Evolutionary conservation across 2,329 filamentous ascomycete genomes (phyloP), one percentile per base, ranked within the genome.

Genomic region (Penicillium sp.): DNA sequence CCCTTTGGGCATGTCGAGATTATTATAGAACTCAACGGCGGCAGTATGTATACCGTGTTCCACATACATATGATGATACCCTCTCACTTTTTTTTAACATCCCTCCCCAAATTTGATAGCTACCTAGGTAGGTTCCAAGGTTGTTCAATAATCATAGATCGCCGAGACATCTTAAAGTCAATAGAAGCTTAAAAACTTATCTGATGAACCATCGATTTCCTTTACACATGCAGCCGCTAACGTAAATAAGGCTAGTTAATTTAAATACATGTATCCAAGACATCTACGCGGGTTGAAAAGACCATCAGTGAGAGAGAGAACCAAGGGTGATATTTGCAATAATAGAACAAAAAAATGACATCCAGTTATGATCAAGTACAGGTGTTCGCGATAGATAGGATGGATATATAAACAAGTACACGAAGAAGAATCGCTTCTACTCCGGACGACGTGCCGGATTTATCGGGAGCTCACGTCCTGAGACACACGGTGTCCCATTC

Each of bases 351-450:
- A 17, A 41, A 43, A 17, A 38, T 29, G 15, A 55, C n/a, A 55
- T 55, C 39, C 19, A 55, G 17, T n/a, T 51, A 43, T 51, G n/a
- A 43, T 53, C 53, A 52, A 29, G 25, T 53, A 53, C 49, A 57
- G 21, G 33, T 17, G 7, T n/a, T 49, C 27, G 45, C 39, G 29
- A 19, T 29, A 42, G 23, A 48, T 53, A 53, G 3, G 27, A 21
- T 35, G 45, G 29, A 57, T 57, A 57, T 57, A 53, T 57, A 36
- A 27, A 57, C 49, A 53, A 57, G 36, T 47, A 57, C 38, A 43
- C 27, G 53, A 43, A 35, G 23, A 39, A 29, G 36, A 48, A 42
- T 48, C 55, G 55, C 55, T 53, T 53, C 55, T 57, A 57, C 49
- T 48, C 49, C 42, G 49, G 42, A 51, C 42, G 55, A 53, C 27